phyloP scores from a whole-genome alignment of 1,284 basidiomycete species.

The Wallemia ichthyophaga region DNA sequence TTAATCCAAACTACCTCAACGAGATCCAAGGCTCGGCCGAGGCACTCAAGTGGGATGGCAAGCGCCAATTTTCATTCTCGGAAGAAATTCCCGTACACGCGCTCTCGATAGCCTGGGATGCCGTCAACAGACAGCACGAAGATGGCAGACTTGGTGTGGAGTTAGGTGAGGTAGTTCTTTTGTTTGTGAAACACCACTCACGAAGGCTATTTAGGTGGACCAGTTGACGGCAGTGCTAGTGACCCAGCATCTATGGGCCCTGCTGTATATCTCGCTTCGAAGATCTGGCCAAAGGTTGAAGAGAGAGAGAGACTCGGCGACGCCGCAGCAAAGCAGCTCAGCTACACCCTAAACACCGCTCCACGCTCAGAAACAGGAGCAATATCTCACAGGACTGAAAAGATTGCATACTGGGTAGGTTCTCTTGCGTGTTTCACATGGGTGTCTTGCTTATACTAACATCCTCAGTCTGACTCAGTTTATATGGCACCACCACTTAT shows the following conservation, averaged over 20 bases:
- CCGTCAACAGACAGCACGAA: conserved; percentile 18
- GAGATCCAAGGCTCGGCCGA: conserved; percentile 16
- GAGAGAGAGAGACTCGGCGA: conserved; percentile 4
- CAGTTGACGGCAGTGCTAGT: no score
- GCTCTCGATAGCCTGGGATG: conserved; percentile 19
- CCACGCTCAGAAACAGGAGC: conserved; percentile 9
- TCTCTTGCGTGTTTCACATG: not conserved
- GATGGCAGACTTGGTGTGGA: not conserved
- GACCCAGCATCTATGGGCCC: no score
- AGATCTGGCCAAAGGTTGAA: conserved; percentile 4
- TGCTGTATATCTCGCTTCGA: not conserved
- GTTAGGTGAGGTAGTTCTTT: not conserved
- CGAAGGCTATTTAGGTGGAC: no score
- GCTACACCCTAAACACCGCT: conserved; percentile 9
- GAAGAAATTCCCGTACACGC: conserved; percentile 13
- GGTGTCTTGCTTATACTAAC: not conserved
- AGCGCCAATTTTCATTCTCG: not conserved
- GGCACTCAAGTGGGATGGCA: not conserved
- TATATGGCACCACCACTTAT: not conserved
- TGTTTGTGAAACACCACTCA: not conserved
- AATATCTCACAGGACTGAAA: conserved; percentile 10
- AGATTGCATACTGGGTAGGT: conserved; percentile 1
- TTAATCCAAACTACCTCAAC: conserved; percentile 22
- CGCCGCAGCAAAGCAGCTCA: conserved; percentile 6
- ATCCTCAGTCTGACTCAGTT: not conserved